Percentiles rank a stretch among this genome's conserved stretches.
Conservation (phyloP, 2,329 filamentous ascomycete species). For the Phyllosticta citrichinensis region DNA sequence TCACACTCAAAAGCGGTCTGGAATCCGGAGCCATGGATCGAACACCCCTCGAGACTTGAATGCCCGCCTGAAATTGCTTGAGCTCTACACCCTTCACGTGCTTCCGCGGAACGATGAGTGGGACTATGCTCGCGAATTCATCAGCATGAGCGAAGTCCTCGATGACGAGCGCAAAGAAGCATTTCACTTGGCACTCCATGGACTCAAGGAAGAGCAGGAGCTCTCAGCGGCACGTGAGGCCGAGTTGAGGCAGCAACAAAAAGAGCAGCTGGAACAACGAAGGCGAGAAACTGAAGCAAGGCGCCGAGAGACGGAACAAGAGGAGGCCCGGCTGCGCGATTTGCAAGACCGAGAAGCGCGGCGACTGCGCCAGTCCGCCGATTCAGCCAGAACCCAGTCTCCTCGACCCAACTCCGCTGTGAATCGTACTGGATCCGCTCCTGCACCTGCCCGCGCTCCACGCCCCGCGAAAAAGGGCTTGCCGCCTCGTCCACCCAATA, state of each 20-base stretch:
- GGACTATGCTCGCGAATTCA: slow-evolving; percentile 91
- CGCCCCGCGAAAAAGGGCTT: slow-evolving; percentile 20
- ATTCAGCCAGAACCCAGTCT: slow-evolving; percentile 22
- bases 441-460: slow-evolving; percentile 1
- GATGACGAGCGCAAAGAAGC: slow-evolving; percentile 87
- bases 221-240: slow-evolving; percentile 55
- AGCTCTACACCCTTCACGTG: slow-evolving; percentile 90
- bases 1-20: slow-evolving; percentile 22
- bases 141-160: slow-evolving; percentile 72
- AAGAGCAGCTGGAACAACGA: slow-evolving; percentile 43
- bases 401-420: slow-evolving; percentile 15
- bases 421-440: slow-evolving; percentile 16
- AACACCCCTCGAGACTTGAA: slow-evolving; percentile 78
- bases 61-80: slow-evolving; percentile 80
- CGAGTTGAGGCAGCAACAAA: slow-evolving; percentile 52
- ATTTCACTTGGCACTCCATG: slow-evolving; percentile 77
- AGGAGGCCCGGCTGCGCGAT: slow-evolving; percentile 31
- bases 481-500: slow-evolving; percentile 28
- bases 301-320: slow-evolving; percentile 30
- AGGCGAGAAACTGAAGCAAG: slow-evolving; percentile 32
- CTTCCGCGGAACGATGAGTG: slow-evolving; percentile 90
- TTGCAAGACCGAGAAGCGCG: slow-evolving; percentile 26
- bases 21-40: slow-evolving; percentile 48
- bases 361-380: slow-evolving; percentile 11
- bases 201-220: slow-evolving; percentile 72